Percentiles rank a stretch among this genome's conserved stretches.
phyloP scores from a whole-genome alignment of 2,329 filamentous ascomycete genomes.

The Periglandula ipomoeae region DNA sequence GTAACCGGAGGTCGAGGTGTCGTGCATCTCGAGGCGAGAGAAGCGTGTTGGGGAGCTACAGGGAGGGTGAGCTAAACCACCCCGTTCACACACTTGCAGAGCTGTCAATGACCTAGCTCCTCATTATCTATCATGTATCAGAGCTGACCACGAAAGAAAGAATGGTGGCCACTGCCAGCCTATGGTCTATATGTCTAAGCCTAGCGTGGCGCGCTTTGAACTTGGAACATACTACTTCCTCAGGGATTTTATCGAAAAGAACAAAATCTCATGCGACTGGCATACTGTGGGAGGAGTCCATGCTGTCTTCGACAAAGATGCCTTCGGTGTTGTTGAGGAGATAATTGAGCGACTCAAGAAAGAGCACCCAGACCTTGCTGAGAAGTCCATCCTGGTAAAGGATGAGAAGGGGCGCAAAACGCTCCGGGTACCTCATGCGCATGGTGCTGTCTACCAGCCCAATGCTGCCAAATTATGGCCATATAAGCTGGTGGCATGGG shows the following conservation, averaged over 20 bases:
- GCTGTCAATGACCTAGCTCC: too few relatives aligned
- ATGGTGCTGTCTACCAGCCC: slow-evolving; percentile 55
- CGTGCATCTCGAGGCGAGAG: slow-evolving; percentile 67
- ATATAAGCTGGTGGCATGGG: slow-evolving; percentile 70
- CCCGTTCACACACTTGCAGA: too few relatives aligned
- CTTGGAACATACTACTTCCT: slow-evolving; percentile 57
- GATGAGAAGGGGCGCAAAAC: slow-evolving; percentile 32
- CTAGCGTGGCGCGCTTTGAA: slow-evolving; percentile 61
- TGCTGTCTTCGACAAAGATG: slow-evolving; percentile 46
- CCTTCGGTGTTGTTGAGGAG: slow-evolving; percentile 42
- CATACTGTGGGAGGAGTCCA: slow-evolving; percentile 53
- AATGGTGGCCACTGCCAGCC: slow-evolving; percentile 72
- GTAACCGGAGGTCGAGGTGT: slow-evolving; percentile 44
- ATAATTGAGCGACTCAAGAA: slow-evolving; percentile 41
- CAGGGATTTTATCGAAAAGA: slow-evolving; percentile 42
- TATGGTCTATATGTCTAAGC: slow-evolving; percentile 49
- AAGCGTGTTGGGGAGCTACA: slow-evolving; percentile 76
- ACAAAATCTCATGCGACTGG: slow-evolving; percentile 64
- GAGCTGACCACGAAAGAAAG: slow-evolving; percentile 23
- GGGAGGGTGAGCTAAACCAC: slow-evolving; percentile 53
- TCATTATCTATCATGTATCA: too few relatives aligned
- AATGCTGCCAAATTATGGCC: slow-evolving; percentile 67
- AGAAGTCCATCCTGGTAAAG: slow-evolving; percentile 32
- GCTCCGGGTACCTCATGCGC: slow-evolving; percentile 46
- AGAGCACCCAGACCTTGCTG: slow-evolving; percentile 46